Conservation (phyloP, 2,329 filamentous ascomycete species). For the Alternaria tenuissima region DNA sequence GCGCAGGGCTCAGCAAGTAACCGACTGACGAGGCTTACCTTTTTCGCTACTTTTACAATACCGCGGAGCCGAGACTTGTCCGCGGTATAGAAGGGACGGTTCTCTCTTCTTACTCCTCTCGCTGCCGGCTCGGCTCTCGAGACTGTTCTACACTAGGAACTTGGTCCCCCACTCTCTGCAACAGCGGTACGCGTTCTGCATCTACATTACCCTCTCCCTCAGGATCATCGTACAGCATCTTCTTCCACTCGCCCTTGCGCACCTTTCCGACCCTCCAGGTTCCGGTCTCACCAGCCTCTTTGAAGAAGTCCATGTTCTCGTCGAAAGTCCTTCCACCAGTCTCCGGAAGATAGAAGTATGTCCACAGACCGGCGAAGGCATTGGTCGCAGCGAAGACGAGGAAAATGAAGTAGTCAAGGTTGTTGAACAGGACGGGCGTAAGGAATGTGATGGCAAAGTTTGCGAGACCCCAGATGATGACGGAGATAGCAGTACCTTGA, state of each 20-base stretch:
- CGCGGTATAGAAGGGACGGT: not conserved
- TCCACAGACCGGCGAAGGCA: constrained; percentile 63
- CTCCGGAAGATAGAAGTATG: constrained; percentile 62
- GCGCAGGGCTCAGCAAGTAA: not conserved
- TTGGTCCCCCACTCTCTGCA: constrained; percentile 56
- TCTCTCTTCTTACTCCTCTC: not conserved
- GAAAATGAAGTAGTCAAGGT: constrained; percentile 66
- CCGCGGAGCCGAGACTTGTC: not conserved
- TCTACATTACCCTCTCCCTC: constrained; percentile 48
- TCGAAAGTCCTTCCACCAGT: constrained; percentile 67
- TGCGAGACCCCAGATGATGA: constrained; percentile 65
- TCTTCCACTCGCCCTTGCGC: constrained; percentile 60
- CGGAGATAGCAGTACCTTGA: constrained; percentile 63
- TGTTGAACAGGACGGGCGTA: constrained; percentile 67
- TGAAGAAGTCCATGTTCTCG: constrained; percentile 68
- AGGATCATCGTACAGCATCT: constrained; percentile 53
- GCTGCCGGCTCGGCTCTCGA: not conserved
- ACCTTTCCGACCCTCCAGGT: constrained; percentile 65
- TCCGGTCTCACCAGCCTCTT: constrained; percentile 59
- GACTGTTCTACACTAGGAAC: constrained; percentile 38
- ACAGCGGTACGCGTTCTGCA: constrained; percentile 57
- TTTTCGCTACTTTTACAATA: not conserved
- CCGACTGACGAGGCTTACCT: not conserved
- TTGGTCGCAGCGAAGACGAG: constrained; percentile 65
- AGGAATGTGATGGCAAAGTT: constrained; percentile 67